Base-by-base conservation (phyloP, 495 filamentous ascomycete genomes). In the Neurospora tetraspora region DNA sequence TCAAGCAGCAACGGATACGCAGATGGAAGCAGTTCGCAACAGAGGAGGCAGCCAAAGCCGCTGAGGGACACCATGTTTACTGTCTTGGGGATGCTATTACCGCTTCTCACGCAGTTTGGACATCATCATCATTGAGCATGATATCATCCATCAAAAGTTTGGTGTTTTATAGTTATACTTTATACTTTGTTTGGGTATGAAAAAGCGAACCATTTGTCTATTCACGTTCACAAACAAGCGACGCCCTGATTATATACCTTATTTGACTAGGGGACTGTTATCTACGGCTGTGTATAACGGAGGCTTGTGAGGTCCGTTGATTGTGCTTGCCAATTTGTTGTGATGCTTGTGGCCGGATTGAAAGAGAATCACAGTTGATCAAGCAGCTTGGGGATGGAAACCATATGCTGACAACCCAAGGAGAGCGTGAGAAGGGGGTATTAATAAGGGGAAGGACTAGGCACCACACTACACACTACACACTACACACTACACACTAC, bases 81-180 rank as follows among this genome's bases (percentile, higher is more conserved):
- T 20, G 89, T 97, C 7, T 86, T 89, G 73, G 96, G 96, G 70
- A 98, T 99, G 94, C 81, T 97, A 69, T 78, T 99, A 74, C 96
- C 96, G 34, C 83, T 98, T 70, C 85, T 97, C 71, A 91, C 96
- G 59, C 94, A 97, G 81, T 88, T 97, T 73, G 95, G 96, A 10
- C 94, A 98, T 84, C 92, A 92, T 73, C 92, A 92, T 74, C 92
- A 94, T 82, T 93, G 74, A 89, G 70, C 12, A 23, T 34, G 8
- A 14, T 31, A 2, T 39, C 12, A 14, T 42, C n/a, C n/a, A 23
- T 31, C 70, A 12, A 42, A 34, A 34, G 53, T 31, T 34, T 4
- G 53, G 14, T 61, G 5, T 61, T 31, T 16, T 61, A 34, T 16
- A 61, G 53, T 61, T 61, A 34, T 61, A 34, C 3, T 34, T 16